Percentiles rank a stretch among this genome's conserved stretches.
Evolutionary conservation across 2,329 filamentous ascomycete species (phyloP).

Genomic region (Pseudocercospora fijiensis): DNA sequence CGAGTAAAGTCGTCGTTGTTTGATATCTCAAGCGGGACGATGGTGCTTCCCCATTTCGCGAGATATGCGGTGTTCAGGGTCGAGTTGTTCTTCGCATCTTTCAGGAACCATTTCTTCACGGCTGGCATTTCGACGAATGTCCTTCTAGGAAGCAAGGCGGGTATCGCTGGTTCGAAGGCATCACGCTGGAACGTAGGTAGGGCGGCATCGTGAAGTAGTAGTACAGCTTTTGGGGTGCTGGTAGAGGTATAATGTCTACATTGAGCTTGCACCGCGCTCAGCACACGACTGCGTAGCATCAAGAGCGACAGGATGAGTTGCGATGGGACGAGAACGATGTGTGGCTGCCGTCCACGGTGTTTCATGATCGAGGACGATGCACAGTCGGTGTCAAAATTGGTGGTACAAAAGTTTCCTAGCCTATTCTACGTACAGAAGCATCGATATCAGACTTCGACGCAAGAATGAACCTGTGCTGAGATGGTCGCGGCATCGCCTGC

Average conservation of each 20-base stretch:
- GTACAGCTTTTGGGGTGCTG: constrained; percentile 22
- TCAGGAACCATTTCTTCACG: constrained; percentile 59
- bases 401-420: not conserved
- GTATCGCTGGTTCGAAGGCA: constrained; percentile 55
- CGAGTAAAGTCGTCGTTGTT: constrained; percentile 52
- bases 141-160: constrained; percentile 52
- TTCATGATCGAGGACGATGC: not conserved
- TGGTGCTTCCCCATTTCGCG: constrained; percentile 47
- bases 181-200: constrained; percentile 51
- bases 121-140: constrained; percentile 54
- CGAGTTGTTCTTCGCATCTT: not conserved
- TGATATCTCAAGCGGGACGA: constrained; percentile 62
- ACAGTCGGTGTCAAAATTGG: not conserved
- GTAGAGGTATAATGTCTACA: constrained; percentile 19
- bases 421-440: too few relatives aligned
- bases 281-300: constrained; percentile 21
- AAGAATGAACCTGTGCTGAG: not conserved
- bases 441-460: not conserved
- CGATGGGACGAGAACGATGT: not conserved
- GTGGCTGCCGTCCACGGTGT: not conserved
- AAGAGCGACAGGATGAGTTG: constrained; percentile 1
- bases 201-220: constrained; percentile 30
- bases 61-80: constrained; percentile 48
- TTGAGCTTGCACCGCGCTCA: constrained; percentile 12
- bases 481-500: constrained; percentile 17